These are phyloP conservation scores for Fusarium sp. DNA, from an alignment of 2,329 filamentous ascomycete genomes.

Conservation along the genomic window DNA sequence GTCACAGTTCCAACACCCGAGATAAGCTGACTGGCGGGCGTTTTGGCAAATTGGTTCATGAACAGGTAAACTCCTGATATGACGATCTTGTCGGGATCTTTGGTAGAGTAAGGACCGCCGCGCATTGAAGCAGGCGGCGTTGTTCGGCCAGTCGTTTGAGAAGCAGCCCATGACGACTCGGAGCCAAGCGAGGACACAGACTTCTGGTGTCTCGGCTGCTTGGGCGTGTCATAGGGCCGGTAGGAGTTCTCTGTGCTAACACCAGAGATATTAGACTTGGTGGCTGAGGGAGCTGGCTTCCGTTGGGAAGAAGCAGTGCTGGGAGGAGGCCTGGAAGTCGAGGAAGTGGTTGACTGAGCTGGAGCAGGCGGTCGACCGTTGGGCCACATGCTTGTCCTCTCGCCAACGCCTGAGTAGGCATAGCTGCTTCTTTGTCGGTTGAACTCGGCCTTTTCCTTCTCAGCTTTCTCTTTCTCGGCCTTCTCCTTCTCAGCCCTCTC, in stretches of 20 bases:
- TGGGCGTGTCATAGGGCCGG: slow-evolving; percentile 79
- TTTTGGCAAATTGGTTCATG: slow-evolving; percentile 87
- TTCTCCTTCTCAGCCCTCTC: slow-evolving; percentile 49
- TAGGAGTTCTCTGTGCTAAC: slow-evolving; percentile 75
- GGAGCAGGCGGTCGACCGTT: slow-evolving; percentile 64
- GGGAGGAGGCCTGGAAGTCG: slow-evolving; percentile 39
- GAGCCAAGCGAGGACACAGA: slow-evolving; percentile 77
- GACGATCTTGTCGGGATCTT: slow-evolving; percentile 94
- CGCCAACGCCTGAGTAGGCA: slow-evolving; percentile 72
- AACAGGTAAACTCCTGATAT: slow-evolving; percentile 94
- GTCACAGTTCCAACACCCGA: slow-evolving; percentile 87
- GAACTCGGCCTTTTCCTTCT: slow-evolving; percentile 48
- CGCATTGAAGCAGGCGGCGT: slow-evolving; percentile 83
- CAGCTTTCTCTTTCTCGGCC: slow-evolving; percentile 45
- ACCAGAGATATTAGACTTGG: slow-evolving; percentile 68
- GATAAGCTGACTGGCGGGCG: slow-evolving; percentile 89
- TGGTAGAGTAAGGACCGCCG: slow-evolving; percentile 82
- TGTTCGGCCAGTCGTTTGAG: slow-evolving; percentile 83
- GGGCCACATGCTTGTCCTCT: slow-evolving; percentile 77
- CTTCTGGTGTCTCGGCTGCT: slow-evolving; percentile 66
- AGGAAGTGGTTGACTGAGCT: slow-evolving; percentile 42
- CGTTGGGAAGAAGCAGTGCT: slow-evolving; percentile 42
- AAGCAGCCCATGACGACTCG: slow-evolving; percentile 87
- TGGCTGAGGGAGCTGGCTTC: slow-evolving; percentile 57
- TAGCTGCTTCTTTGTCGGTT: slow-evolving; percentile 64